phyloP scores from a whole-genome alignment of 2,329 filamentous ascomycete species.

The Lasiodiplodia theobromae region DNA sequence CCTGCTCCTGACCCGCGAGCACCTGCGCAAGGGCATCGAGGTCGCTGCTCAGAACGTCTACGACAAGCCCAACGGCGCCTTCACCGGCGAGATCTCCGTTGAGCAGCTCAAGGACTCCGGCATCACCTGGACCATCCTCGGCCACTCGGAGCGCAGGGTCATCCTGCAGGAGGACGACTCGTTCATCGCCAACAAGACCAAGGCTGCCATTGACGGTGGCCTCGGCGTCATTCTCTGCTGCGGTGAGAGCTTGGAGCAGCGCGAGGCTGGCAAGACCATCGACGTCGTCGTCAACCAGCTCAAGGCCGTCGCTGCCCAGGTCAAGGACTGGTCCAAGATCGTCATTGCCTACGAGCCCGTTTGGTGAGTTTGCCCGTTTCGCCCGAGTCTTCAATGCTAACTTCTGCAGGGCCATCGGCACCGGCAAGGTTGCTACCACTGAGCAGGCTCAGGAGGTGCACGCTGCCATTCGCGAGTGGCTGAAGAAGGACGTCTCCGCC shows the following conservation, averaged over 20 bases:
- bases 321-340: constrained; percentile 89
- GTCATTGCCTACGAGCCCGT: constrained; percentile 99
- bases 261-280: constrained; percentile 85
- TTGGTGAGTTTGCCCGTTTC: constrained; percentile 72
- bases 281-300: constrained; percentile 86
- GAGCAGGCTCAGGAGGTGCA: constrained; percentile 54
- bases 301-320: constrained; percentile 77
- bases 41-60: constrained; percentile 97
- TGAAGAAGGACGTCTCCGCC: constrained; percentile 75
- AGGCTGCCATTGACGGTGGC: constrained; percentile 86
- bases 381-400: constrained; percentile 3
- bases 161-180: constrained; percentile 86
- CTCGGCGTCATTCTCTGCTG: constrained; percentile 95
- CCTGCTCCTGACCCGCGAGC: constrained; percentile 84
- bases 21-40: constrained; percentile 76
- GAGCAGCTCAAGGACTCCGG: constrained; percentile 87
- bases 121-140: constrained; percentile 89
- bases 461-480: constrained; percentile 88
- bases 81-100: constrained; percentile 95
- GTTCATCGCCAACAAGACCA: constrained; percentile 92
- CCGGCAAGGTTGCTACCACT: constrained; percentile 65
- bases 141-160: constrained; percentile 93
- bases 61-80: constrained; percentile 95
- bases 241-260: constrained; percentile 92
- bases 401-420: constrained; percentile 72